Conservation (phyloP, 2,329 filamentous ascomycete species). For the Bipolaris sorokiniana region DNA sequence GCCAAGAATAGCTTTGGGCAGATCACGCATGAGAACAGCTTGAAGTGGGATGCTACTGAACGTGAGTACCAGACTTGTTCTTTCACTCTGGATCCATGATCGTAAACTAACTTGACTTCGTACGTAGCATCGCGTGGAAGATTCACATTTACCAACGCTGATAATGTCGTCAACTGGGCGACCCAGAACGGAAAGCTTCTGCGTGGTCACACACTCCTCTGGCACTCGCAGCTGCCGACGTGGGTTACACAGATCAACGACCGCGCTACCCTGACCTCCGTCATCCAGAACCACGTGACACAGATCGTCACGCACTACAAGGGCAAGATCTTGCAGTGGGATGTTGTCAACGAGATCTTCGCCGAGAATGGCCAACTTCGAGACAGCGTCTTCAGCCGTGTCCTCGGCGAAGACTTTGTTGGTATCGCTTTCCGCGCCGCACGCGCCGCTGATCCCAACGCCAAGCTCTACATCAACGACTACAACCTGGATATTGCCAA, state of each 20-base stretch:
- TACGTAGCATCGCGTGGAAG: constrained; percentile 34
- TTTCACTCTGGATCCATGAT: not conserved
- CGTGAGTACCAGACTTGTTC: constrained; percentile 35
- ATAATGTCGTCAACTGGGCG: constrained; percentile 67
- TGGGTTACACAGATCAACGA: constrained; percentile 67
- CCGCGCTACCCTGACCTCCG: constrained; percentile 58
- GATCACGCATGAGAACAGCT: constrained; percentile 70
- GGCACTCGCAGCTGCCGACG: constrained; percentile 60
- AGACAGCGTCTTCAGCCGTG: constrained; percentile 67
- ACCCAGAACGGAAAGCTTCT: constrained; percentile 61
- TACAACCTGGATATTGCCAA: constrained; percentile 65
- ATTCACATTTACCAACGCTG: constrained; percentile 64
- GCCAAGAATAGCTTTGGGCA: constrained; percentile 64
- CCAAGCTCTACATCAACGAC: constrained; percentile 79
- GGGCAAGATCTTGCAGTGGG: constrained; percentile 67
- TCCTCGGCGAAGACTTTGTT: constrained; percentile 74
- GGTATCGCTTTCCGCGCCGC: constrained; percentile 73
- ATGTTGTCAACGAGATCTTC: constrained; percentile 55
- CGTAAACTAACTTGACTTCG: not conserved
- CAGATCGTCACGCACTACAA: constrained; percentile 65
- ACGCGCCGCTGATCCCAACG: constrained; percentile 67
- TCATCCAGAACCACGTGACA: constrained; percentile 66
- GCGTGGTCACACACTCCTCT: constrained; percentile 69
- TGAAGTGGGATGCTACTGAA: constrained; percentile 71
- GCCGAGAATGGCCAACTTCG: constrained; percentile 66